A percentile compares a stretch with the other conserved stretches of the same genome.
Conservation (phyloP, 2,329 filamentous ascomycete species). For the Curvularia spicifera region DNA sequence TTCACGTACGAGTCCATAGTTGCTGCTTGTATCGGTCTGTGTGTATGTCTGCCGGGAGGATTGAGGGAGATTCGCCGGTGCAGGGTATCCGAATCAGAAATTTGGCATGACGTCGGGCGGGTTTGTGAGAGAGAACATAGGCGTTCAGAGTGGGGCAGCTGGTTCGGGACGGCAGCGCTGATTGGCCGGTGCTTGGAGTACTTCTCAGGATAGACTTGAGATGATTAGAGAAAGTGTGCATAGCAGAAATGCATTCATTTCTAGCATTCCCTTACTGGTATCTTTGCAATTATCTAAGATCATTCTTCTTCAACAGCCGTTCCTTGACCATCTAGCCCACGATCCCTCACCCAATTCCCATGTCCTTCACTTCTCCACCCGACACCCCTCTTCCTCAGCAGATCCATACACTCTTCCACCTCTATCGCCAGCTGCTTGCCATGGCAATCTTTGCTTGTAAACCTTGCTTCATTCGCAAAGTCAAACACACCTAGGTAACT, state of each 20-base stretch:
- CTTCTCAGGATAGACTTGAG: background rate
- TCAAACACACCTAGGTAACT: constrained; percentile 32
- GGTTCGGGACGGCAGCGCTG: background rate
- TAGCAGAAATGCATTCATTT: background rate
- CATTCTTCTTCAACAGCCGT: background rate
- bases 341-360: constrained; percentile 34
- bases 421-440: constrained; percentile 26
- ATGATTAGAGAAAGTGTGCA: background rate
- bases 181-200: background rate
- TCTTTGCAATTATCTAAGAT: too few relatives aligned
- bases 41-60: background rate
- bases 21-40: background rate
- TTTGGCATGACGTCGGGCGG: constrained; percentile 5
- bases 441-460: constrained; percentile 37
- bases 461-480: constrained; percentile 29
- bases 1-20: constrained; percentile 49
- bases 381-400: constrained; percentile 26
- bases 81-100: constrained; percentile 7
- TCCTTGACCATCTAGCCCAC: constrained; percentile 13
- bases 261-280: background rate
- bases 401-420: constrained; percentile 33
- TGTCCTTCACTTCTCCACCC: constrained; percentile 34
- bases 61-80: background rate
- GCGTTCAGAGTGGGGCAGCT: background rate
- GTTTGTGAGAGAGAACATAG: constrained; percentile 5